Percentiles rank a stretch among this genome's conserved stretches.
phyloP scores from a whole-genome alignment of 768 basidiomycete species.

The Hysterangium stoloniferum region DNA sequence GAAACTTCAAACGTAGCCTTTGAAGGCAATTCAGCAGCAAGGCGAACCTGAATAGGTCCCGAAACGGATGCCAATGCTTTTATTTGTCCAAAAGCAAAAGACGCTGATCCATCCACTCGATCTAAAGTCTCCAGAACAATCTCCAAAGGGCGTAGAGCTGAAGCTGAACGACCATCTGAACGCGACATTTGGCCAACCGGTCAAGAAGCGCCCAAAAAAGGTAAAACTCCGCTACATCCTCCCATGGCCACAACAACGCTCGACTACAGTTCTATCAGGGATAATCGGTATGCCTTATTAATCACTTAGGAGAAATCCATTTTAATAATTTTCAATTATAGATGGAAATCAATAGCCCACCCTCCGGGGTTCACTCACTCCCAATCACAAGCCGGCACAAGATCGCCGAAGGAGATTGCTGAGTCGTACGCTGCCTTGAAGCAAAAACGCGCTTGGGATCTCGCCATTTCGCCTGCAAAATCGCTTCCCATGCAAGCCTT shows the following conservation, averaged over 20 bases:
- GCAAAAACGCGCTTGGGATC: conserved; percentile 77
- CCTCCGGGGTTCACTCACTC: conserved; percentile 9
- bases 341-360: conserved; percentile 10
- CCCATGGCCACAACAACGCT: conserved; percentile 3
- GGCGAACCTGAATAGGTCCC: conserved; percentile 72
- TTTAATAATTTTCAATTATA: neutral
- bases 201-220: neutral
- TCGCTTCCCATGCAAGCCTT: conserved; percentile 94
- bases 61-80: conserved; percentile 62
- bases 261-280: conserved; percentile 9
- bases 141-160: conserved; percentile 30
- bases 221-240: neutral
- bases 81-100: conserved; percentile 52
- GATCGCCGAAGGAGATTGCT: conserved; percentile 17
- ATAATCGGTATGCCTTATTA: neutral
- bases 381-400: neutral
- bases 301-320: neutral
- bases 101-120: conserved; percentile 71
- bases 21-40: conserved; percentile 60
- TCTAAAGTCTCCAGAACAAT: conserved; percentile 54
- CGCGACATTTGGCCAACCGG: conserved; percentile 18
- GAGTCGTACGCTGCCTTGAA: conserved; percentile 61
- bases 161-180: conserved; percentile 29
- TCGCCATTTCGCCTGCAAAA: conserved; percentile 80
- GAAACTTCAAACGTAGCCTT: conserved; percentile 69